phyloP scores from a whole-genome alignment of 352 stramenopile genomes.

The Globisporangium perplexum region DNA sequence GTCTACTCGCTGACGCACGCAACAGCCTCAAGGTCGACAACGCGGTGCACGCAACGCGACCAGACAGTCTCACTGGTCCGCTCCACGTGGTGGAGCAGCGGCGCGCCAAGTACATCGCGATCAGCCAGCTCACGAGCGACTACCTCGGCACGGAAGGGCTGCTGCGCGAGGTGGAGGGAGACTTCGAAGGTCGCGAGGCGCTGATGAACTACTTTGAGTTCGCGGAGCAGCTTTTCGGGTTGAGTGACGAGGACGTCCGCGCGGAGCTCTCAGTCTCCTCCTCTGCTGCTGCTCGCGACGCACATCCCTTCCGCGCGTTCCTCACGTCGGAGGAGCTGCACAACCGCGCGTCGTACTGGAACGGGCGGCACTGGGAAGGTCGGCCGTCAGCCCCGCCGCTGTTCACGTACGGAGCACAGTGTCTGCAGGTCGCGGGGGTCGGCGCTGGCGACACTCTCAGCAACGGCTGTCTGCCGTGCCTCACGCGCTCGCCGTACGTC shows the following conservation, averaged over 20 bases:
- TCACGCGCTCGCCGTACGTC: slow-evolving; percentile 48
- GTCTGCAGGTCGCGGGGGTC: slow-evolving; percentile 39
- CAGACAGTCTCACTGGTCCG: slow-evolving; percentile 89
- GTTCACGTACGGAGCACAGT: slow-evolving; percentile 73
- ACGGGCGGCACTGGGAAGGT: slow-evolving; percentile 73
- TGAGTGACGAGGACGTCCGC: slow-evolving; percentile 41
- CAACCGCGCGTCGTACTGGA: slow-evolving; percentile 76
- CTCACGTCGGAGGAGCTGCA: slow-evolving; percentile 34
- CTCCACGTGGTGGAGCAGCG: slow-evolving; percentile 85
- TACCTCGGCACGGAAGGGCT: slow-evolving; percentile 79
- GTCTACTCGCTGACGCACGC: slow-evolving; percentile 41
- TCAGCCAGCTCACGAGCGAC: slow-evolving; percentile 88
- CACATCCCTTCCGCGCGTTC: slow-evolving; percentile 39
- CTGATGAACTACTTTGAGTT: slow-evolving; percentile 72
- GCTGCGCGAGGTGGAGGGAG: slow-evolving; percentile 65
- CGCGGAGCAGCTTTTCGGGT: slow-evolving; percentile 60
- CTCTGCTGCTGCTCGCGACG: slow-evolving; percentile 4
- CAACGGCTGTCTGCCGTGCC: slow-evolving; percentile 53
- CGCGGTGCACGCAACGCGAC: slow-evolving; percentile 86
- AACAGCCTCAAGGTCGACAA: slow-evolving; percentile 90
- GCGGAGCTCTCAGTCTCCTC: slow-evolving; percentile 2
- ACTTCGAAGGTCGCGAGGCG: slow-evolving; percentile 74
- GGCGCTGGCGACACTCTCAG: slow-evolving; percentile 13
- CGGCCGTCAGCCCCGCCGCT: slow-evolving; percentile 48
- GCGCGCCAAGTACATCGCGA: slow-evolving; percentile 92